phyloP scores from a whole-genome alignment of 2,329 filamentous ascomycete species.

The Ophiostoma himal-ulmi region DNA sequence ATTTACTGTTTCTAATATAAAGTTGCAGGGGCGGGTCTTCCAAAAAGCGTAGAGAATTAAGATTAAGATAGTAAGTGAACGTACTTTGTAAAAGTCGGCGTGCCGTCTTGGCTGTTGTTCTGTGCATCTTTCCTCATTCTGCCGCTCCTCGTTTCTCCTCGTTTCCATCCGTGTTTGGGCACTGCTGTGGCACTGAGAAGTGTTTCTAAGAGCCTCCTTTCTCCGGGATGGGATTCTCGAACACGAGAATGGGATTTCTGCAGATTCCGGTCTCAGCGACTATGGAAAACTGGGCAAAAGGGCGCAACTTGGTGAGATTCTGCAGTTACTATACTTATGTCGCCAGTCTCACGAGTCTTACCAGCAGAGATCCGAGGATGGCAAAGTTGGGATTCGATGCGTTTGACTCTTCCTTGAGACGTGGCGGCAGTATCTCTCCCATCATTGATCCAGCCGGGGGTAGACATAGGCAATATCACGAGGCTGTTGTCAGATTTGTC shows the following conservation, averaged over 20 bases:
- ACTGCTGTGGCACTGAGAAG: not conserved
- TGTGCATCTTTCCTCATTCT: not conserved
- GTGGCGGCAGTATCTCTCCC: not conserved
- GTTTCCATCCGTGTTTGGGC: conserved; percentile 7
- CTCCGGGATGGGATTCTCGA: conserved; percentile 20
- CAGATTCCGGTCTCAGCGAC: conserved; percentile 15
- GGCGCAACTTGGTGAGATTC: not conserved
- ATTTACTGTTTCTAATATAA: not conserved
- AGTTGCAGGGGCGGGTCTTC: not conserved
- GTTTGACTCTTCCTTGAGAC: not conserved
- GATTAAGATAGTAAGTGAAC: not conserved
- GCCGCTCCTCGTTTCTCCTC: not conserved
- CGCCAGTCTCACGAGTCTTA: not conserved
- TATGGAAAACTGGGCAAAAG: not conserved
- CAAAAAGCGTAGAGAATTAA: not conserved
- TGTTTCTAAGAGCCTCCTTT: not conserved
- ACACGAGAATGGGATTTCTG: conserved; percentile 19
- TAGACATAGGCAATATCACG: not conserved
- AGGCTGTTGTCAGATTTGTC: not conserved
- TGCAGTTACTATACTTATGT: not conserved
- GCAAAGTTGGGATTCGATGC: not conserved
- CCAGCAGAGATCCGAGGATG: not conserved
- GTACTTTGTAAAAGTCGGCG: not conserved
- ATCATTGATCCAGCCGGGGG: not conserved
- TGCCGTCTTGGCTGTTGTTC: conserved; percentile 4